Evolutionary conservation across 1,139 yeast genomes (phyloP), one percentile per base, ranked within the genome.

Genomic region (Geotrichum armillariae): DNA sequence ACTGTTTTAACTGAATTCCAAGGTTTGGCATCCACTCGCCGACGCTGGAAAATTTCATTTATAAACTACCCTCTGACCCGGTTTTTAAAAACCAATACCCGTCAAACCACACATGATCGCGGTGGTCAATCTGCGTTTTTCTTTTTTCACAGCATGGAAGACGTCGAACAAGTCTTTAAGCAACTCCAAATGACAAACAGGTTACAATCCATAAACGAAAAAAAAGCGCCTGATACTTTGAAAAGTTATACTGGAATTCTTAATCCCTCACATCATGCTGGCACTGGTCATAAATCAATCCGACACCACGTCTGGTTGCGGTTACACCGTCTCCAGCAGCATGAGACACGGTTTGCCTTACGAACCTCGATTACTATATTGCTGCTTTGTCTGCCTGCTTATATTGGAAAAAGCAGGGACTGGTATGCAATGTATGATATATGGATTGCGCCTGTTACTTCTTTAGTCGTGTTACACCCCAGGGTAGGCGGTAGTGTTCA

Each of bases 121-220:
- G 80, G 80, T 22, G 75, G 77, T 1, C 72, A 72, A 34, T 66
- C 70, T 18, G 72, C 74, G 4, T 66, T 70, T 21, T 69, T 71
- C 44, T 76, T 74, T 53, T 68, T 66, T 50, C 76, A 73, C 47
- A 67, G 74, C 1, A 70, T 71, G 47, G 49, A 64, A 12, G 80
- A 74, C 46, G 78, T 78, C 6, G 79, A 76, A 46, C 78, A 76
- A 43, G 71, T 75, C 0, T 73, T 76, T 54, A 78, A 75, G 49
- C 69, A 70, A 51, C 63, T 71, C 1, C 58, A 56, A 53, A 72
- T 77, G 0, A 73, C 78, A 1, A 64, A 66, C 41, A 67, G 63
- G 46, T 57, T 36, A 45, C 22, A 40, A 32, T 33, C 49, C 11
- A 17, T 25, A 31, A 17, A 51, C n/a, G 35, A 21, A 12, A 42